Evolutionary conservation across 371 early-diverging fungal species (phyloP), one percentile per base, ranked within the genome.

Genomic region (Lichtheimia ramosa): DNA sequence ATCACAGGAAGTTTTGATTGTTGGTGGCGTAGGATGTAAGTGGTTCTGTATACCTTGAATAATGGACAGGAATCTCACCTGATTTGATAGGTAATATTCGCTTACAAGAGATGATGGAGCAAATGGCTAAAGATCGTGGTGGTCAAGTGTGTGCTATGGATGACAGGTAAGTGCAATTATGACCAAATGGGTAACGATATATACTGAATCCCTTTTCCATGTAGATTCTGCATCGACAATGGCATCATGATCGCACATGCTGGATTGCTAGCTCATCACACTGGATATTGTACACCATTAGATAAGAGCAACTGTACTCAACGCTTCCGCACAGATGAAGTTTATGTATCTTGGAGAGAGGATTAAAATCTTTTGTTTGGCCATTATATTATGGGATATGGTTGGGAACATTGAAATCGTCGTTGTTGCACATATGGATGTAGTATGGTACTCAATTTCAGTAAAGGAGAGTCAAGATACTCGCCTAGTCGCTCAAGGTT

Each of bases 201-300:
- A 34, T 16, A 28, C 27, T 28, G 5, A 40, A 3, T 5, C 1
- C 25, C 25, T 14, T 15, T 12, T 24, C 13, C 8, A 2, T 3
- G 21, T 21, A 80, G 90, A 62, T 99, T 94, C 73, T 99, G 99
- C 67, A 99, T 99, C 54, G 99, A 99, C 70, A 99, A 99, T 69
- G 99, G 99, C 7, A 88, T 97, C 48, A 99, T 99, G 99, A 99
- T 99, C 74, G 99, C 99, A 2, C 97, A 97, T 65, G 98, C 99
- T 1, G 99, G 99, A 3, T 77, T 92, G 10, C 68, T 93, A 46
- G 90, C 92, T 2, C 91, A 82, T 68, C 81, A 77, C 24, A 86
- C 89, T 18, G 92, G 91, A 2, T 88, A 82, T 54, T 78, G 77
- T 6, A 92, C 93, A 1, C 81, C 87, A 2, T 66, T 98, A 41